Base-by-base conservation (phyloP, 345 rosid genomes). In the Lepidium didymum region DNA sequence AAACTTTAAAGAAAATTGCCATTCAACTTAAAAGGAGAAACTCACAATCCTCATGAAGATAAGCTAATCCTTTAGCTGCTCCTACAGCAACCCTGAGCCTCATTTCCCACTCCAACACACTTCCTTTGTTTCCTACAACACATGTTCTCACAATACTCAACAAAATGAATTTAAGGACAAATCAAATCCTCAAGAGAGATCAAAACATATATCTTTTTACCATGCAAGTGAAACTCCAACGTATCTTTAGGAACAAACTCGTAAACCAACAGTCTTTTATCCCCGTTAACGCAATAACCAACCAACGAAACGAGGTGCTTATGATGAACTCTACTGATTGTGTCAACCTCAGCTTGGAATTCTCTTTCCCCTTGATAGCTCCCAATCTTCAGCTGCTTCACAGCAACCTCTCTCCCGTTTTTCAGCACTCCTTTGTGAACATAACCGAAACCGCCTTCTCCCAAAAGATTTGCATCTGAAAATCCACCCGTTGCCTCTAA, bases 11-110 rank as follows among this genome's bases (percentile, higher is more conserved):
- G 0, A 18, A 14, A 4, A 56, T 29, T 27, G 0, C 15, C 19
- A 34, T 34, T 19, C 13, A 6, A 27, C 15, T 43, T 4, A 27
- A 14, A 5, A 63, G 19, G 45, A 13, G 42, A 53, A 16, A 53
- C 96, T 76, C 79, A 90, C 98, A 93, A 73, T 88, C 97, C 84
- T 93, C 98, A 73, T 93, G 98, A 46, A 93, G 84, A 74, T 90
- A 93, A 4, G 96, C 91, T 70, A 90, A 87, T 58, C 98, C 98
- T 68, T 81, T 90, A 2, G 98, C 94, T 5, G 97, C 80, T 41
- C 98, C 98, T 57, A 93, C 15, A 40, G 98, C 96, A 73, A 93
- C 84, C 75, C 75, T 85, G 7, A 88, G 67, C 82, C 98, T 90
- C 3, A 79, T 78, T 6, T 83, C 74, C 91, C 93, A 88, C 43